Conservation (phyloP, 306 rosid species). For the Dalbergia cochinchinensis region DNA sequence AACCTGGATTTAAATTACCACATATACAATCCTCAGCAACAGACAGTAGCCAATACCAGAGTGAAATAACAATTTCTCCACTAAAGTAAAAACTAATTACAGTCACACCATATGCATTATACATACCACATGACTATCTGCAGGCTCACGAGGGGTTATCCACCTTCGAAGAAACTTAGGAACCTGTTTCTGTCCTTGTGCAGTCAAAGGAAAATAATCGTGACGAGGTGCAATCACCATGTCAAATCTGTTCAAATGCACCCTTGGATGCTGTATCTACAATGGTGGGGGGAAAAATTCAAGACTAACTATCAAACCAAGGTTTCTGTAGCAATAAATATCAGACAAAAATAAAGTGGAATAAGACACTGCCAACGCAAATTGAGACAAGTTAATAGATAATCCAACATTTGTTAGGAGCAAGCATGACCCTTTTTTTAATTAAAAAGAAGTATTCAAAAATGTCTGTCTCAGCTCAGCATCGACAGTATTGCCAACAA, state of each 20-base stretch:
- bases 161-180: slow-evolving; percentile 79
- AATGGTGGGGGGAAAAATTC: not conserved
- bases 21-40: slow-evolving; percentile 24
- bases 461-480: not conserved
- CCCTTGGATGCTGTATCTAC: slow-evolving; percentile 85
- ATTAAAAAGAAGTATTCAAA: slow-evolving; percentile 1
- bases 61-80: slow-evolving; percentile 33
- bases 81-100: slow-evolving; percentile 15
- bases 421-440: not conserved
- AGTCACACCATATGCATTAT: slow-evolving; percentile 32
- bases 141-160: slow-evolving; percentile 92
- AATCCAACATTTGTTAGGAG: slow-evolving; percentile 10
- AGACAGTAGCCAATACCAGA: slow-evolving; percentile 35
- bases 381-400: slow-evolving; percentile 8
- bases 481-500: not conserved
- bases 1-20: slow-evolving; percentile 62
- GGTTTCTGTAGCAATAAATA: slow-evolving; percentile 20
- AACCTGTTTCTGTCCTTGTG: slow-evolving; percentile 76
- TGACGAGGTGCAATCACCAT: slow-evolving; percentile 90
- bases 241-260: slow-evolving; percentile 81
- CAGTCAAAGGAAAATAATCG: slow-evolving; percentile 91
- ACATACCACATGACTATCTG: slow-evolving; percentile 88
- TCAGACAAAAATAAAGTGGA: slow-evolving; percentile 11
- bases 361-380: slow-evolving; percentile 14
- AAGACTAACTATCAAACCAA: slow-evolving; percentile 39